Evolutionary conservation across 345 rosid species (phyloP), one percentile per base, ranked within the genome.

Genomic region (Brassica nigra): DNA sequence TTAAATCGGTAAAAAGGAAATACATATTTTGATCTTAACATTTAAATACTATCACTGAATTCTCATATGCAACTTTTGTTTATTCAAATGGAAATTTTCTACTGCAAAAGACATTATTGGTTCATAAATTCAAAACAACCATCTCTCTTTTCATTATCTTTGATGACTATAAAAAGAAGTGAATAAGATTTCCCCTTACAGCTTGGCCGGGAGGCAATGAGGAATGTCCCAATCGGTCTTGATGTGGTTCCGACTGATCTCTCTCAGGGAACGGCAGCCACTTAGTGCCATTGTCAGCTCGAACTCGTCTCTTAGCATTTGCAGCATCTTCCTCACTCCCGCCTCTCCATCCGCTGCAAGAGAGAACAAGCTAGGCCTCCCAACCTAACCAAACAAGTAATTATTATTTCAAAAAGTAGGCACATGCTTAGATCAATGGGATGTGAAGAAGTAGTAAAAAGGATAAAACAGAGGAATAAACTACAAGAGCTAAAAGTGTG

Each of bases 261-360:
- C 99, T 79, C 83, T 87, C 12, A 95, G 86, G 0, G 95, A 90
- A 76, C 93, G 90, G 79, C 97, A 94, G 0, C 98, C 97, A 72
- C 91, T 88, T 23, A 94, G 78, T 44, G 98, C 95, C 98, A 94
- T 94, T 15, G 98, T 94, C 11, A 94, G 84, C 85, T 94, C 97
- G 11, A 94, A 87, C 78, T 94, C 98, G 20, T 94, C 91, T 2
- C 83, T 87, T 3, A 94, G 88, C 97, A 94, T 91, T 76, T 87
- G 83, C 6, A 94, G 85, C 63, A 85, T 91, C 79, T 90, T 93
- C 83, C 87, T 76, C 16, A 88, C 90, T 6, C 95, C 93, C 4
- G 87, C 89, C 55, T 92, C 93, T 5, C 97, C 98, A 0, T 88
- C 89, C 5, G 90, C 96, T 2, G 97, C 97, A 81, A 94, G 85